Conservation (phyloP, 179 eudicot genomes). For the Nepenthes alata region DNA sequence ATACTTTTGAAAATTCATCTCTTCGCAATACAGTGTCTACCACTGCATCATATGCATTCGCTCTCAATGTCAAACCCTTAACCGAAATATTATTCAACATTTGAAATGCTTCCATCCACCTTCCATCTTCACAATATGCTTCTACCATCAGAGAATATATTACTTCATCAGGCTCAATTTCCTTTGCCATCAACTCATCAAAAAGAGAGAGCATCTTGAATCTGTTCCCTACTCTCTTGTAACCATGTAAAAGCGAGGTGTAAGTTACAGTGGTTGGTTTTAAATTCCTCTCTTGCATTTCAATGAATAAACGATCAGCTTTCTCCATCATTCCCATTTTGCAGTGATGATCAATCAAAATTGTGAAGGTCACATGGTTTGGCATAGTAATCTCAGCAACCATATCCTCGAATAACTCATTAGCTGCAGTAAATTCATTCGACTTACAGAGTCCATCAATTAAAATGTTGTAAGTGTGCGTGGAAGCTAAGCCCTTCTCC, state of each 20-base stretch:
- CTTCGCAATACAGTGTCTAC: constrained; percentile 21
- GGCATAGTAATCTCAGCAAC: constrained; percentile 31
- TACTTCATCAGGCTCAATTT: constrained; percentile 51
- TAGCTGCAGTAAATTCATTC: constrained; percentile 44
- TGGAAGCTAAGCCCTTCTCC: constrained; percentile 45
- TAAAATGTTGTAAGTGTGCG: constrained; percentile 49
- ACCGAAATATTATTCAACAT: constrained; percentile 41
- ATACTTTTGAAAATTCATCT: constrained; percentile 27
- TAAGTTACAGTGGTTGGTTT: constrained; percentile 53
- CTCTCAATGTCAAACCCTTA: constrained; percentile 28
- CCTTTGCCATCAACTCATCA: constrained; percentile 50
- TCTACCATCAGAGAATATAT: constrained; percentile 36
- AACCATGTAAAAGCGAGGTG: constrained; percentile 53
- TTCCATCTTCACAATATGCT: constrained; percentile 33
- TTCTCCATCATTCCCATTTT: constrained; percentile 51
- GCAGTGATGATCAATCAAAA: constrained; percentile 50
- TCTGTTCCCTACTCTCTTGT: constrained; percentile 29
- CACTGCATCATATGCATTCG: constrained; percentile 27
- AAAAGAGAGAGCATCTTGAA: constrained; percentile 53
- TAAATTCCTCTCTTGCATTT: constrained; percentile 53
- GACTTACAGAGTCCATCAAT: constrained; percentile 60
- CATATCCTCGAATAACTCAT: constrained; percentile 45
- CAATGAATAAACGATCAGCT: constrained; percentile 51
- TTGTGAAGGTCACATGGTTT: constrained; percentile 56
- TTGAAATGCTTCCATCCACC: constrained; percentile 33